Percentiles rank a stretch among this genome's conserved stretches.
Conservation (phyloP, 148 eudicot genomes). For the Simmondsia chinensis region DNA sequence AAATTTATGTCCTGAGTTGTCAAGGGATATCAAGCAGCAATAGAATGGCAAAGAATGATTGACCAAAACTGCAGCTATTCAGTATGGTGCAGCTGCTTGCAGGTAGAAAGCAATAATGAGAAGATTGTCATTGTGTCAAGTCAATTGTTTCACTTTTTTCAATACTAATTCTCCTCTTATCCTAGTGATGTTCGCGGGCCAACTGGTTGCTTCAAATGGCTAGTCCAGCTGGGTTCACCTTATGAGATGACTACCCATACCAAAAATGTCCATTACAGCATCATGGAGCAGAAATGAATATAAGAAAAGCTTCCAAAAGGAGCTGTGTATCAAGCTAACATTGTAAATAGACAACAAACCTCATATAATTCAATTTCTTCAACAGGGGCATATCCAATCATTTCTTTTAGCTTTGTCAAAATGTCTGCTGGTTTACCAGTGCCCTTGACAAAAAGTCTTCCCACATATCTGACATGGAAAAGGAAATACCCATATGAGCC, state of each 20-base stretch:
- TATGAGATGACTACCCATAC: too few relatives aligned
- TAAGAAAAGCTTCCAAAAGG: not conserved
- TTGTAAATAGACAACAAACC: conserved; percentile 12
- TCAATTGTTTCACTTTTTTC: too few relatives aligned
- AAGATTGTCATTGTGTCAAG: too few relatives aligned
- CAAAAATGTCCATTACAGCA: too few relatives aligned
- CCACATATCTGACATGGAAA: too few relatives aligned
- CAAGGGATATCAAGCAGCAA: not conserved
- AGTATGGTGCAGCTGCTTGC: not conserved
- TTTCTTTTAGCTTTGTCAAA: conserved; percentile 19
- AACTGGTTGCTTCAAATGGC: too few relatives aligned
- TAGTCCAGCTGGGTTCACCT: too few relatives aligned
- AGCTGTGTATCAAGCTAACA: not conserved
- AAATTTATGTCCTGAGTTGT: too few relatives aligned
- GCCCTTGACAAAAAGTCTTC: too few relatives aligned
- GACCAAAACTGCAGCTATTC: not conserved
- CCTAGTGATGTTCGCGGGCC: too few relatives aligned
- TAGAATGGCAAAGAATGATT: not conserved
- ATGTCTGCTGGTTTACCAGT: too few relatives aligned
- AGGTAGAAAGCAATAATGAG: not conserved
- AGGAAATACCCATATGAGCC: not conserved
- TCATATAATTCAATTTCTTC: conserved; percentile 26
- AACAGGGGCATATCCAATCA: conserved; percentile 27
- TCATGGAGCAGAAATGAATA: not conserved
- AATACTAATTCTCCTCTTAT: too few relatives aligned